Evolutionary conservation across 1,284 basidiomycete species (phyloP).

Genomic region (Puccinia horiana): DNA sequence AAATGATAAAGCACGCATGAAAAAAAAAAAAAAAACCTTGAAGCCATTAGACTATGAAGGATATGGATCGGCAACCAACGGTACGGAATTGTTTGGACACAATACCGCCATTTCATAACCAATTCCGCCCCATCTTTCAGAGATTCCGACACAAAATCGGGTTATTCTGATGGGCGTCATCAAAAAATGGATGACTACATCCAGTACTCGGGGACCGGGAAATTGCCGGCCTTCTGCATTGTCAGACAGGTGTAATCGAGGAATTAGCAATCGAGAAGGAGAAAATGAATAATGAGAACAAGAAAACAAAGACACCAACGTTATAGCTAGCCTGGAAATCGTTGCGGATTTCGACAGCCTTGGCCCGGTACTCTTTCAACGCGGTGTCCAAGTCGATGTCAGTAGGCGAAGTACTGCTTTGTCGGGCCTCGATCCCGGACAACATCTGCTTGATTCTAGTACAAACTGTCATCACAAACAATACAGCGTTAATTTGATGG

Average conservation of each 20-base stretch:
- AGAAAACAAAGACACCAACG: constrained; percentile 2
- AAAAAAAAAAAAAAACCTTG: no score
- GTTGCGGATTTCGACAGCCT: constrained; percentile 9
- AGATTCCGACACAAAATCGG: background rate
- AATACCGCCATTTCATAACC: background rate
- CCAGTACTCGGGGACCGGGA: constrained; percentile 44
- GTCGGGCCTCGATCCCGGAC: background rate
- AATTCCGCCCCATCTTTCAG: background rate
- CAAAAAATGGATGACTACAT: constrained; percentile 13
- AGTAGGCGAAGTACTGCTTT: constrained; percentile 10
- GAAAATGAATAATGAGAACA: background rate
- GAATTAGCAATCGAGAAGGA: background rate
- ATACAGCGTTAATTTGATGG: background rate
- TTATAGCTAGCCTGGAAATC: constrained; percentile 7
- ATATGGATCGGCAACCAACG: no score
- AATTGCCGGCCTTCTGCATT: constrained; percentile 31
- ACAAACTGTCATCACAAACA: constrained; percentile 26
- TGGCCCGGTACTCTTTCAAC: constrained; percentile 28
- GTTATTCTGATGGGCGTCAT: background rate
- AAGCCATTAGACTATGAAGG: no score
- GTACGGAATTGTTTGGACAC: background rate
- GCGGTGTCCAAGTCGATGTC: constrained; percentile 7
- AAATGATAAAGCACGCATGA: no score
- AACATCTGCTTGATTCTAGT: constrained; percentile 45
- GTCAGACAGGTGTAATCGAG: no score